phyloP scores from a whole-genome alignment of 495 filamentous ascomycete species.

The Trichocladium uniseriatum region DNA sequence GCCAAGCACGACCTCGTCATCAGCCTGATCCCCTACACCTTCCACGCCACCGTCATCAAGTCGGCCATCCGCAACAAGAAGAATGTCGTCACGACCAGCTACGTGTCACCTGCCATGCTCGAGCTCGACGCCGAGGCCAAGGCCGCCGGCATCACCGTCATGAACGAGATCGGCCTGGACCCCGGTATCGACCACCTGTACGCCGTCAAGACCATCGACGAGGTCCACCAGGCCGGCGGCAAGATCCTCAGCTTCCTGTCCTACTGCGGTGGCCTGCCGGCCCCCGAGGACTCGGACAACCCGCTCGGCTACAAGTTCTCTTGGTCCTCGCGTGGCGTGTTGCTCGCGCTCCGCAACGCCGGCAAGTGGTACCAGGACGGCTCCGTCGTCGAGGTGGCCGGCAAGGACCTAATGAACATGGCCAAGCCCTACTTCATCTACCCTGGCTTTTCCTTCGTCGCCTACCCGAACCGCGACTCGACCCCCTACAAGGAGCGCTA shows the following conservation, averaged over 20 bases:
- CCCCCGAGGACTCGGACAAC: conserved; percentile 75
- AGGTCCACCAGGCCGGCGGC: conserved; percentile 74
- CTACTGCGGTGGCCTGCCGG: conserved; percentile 70
- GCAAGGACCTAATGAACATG: conserved; percentile 66
- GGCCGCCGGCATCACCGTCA: conserved; percentile 89
- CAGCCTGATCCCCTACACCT: conserved; percentile 85
- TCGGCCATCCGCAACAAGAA: conserved; percentile 89
- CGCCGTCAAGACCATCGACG: conserved; percentile 80
- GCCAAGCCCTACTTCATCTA: conserved; percentile 91
- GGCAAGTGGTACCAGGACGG: conserved; percentile 78
- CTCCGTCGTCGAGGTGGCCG: conserved; percentile 50
- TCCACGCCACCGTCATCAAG: conserved; percentile 85
- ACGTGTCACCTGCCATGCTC: conserved; percentile 85
- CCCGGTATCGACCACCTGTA: conserved; percentile 68
- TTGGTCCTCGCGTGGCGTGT: conserved; percentile 71
- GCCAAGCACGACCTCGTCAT: conserved; percentile 72
- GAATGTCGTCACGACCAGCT: conserved; percentile 93
- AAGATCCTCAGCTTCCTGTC: conserved; percentile 76
- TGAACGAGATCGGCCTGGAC: conserved; percentile 89
- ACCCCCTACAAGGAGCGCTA: conserved; percentile 80
- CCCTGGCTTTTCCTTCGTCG: conserved; percentile 79
- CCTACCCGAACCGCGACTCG: conserved; percentile 89
- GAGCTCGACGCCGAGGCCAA: conserved; percentile 77
- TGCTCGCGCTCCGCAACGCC: conserved; percentile 77
- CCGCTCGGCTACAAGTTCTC: conserved; percentile 96